Base-by-base conservation (phyloP, 2,329 filamentous ascomycete species). In the Pestalotiopsis sp. region DNA sequence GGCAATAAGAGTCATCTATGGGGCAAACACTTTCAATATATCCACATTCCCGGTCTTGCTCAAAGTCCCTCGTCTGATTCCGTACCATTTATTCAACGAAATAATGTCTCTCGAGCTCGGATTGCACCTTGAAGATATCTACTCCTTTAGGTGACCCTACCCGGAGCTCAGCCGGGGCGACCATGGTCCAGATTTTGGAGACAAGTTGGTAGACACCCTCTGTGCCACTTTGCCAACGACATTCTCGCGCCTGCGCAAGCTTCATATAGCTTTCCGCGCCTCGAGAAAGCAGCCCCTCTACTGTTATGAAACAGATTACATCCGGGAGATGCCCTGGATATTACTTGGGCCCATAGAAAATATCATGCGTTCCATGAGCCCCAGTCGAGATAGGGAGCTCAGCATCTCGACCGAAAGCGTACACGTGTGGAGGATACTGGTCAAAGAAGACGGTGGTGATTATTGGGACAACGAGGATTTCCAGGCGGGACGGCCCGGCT, bases 71-170 rank as follows among this genome's bases (percentile, higher is more conserved):
- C 44, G 17, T n/a, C 44, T 52, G n/a, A 52, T 52, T 52, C 44
- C 44, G 4, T 9, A 7, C 7, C 44, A 52, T 75, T 67, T 84
- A 82, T 3, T 52, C 17, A 20, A 52, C 17, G 17, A n/a, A 52
- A 52, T 52, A n/a, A 52, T n/a, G 17, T 52, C 79, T 81, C 61
- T 75, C 76, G 65, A 52, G 44, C 44, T 52, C 44, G 17, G 13
- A 1, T 20, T 17, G n/a, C 6, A 20, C 17, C 17, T 52, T 13
- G 44, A 52, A n/a, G 6, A 17, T n/a, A 22, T n/a, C 17, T n/a
- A 22, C 7, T 9, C 44, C 44, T n/a, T 3, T 20, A 3, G 7
- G 1, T 17, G 17, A 2, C 44, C 7, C 7, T n/a, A n/a, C 44
- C 44, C 6, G 17, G 17, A 52, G 44, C 44, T 17, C 17, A 3